Evolutionary conservation across 257 asterid species (phyloP).

Genomic region (Agastache rugosa): DNA sequence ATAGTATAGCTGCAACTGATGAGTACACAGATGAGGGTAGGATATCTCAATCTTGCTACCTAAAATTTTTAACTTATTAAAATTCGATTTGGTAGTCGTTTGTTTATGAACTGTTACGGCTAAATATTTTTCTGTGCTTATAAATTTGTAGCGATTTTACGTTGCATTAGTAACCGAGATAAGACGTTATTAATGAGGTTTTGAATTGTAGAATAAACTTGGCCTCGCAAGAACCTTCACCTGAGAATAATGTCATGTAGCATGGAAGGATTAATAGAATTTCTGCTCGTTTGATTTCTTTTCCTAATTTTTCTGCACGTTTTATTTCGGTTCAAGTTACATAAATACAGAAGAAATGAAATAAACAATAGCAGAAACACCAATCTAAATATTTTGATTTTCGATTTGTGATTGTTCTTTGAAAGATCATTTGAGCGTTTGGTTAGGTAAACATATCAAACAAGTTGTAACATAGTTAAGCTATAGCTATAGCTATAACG

Average conservation of each 20-base stretch:
- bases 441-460: neutral
- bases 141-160: neutral
- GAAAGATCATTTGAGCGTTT: neutral
- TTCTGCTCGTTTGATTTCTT: neutral
- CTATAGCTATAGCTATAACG: neutral
- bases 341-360: neutral
- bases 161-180: too few relatives aligned
- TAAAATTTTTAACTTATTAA: neutral
- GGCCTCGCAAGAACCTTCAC: too few relatives aligned
- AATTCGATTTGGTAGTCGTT: neutral
- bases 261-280: neutral
- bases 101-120: neutral
- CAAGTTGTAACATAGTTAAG: neutral
- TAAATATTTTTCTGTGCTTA: neutral
- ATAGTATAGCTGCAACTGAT: slow-evolving; percentile 32
- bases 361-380: neutral
- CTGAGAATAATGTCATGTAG: neutral
- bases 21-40: slow-evolving; percentile 15
- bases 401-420: neutral
- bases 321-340: neutral
- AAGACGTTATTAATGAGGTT: too few relatives aligned
- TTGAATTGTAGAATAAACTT: too few relatives aligned
- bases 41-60: neutral
- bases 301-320: neutral
- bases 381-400: too few relatives aligned